These are phyloP conservation scores for Boletus barrowsii DNA, from an alignment of 768 basidiomycete species.

Conservation along the genomic window DNA sequence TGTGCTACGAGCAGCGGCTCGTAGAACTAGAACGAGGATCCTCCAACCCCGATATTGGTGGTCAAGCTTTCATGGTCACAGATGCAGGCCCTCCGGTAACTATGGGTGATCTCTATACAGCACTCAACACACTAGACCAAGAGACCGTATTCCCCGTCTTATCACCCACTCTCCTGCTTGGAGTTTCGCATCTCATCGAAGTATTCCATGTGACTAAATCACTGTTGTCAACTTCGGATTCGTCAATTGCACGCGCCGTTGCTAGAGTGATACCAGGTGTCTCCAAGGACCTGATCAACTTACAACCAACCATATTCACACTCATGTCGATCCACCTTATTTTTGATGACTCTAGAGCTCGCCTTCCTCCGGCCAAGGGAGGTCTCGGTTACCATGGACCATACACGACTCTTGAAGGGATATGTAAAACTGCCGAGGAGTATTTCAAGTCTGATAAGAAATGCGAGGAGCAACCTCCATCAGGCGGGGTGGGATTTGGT, in stretches of 20 bases:
- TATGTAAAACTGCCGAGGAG: slow-evolving; percentile 56
- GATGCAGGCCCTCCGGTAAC: slow-evolving; percentile 65
- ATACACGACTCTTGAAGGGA: slow-evolving; percentile 56
- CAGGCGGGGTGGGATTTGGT: slow-evolving; percentile 46
- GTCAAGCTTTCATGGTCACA: slow-evolving; percentile 63
- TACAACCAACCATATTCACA: slow-evolving; percentile 59
- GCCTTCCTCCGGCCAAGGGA: slow-evolving; percentile 50
- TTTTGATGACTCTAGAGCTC: slow-evolving; percentile 65
- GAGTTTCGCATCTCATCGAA: slow-evolving; percentile 60
- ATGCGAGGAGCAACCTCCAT: slow-evolving; percentile 38
- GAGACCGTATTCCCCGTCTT: slow-evolving; percentile 53
- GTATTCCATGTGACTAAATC: slow-evolving; percentile 48
- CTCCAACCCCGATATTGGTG: slow-evolving; percentile 63
- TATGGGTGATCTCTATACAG: slow-evolving; percentile 59
- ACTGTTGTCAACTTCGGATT: slow-evolving; percentile 33
- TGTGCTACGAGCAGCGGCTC: slow-evolving; percentile 70
- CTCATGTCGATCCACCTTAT: slow-evolving; percentile 54
- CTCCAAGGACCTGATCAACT: slow-evolving; percentile 47
- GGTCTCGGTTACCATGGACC: slow-evolving; percentile 61
- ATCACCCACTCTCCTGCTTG: slow-evolving; percentile 62
- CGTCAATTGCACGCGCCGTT: slow-evolving; percentile 31
- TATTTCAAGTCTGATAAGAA: slow-evolving; percentile 37
- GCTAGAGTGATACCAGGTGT: slow-evolving; percentile 42
- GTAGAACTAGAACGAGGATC: slow-evolving; percentile 46
- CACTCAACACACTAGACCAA: slow-evolving; percentile 54